phyloP scores from a whole-genome alignment of 208 protist species.

The Lotmaria passim region DNA sequence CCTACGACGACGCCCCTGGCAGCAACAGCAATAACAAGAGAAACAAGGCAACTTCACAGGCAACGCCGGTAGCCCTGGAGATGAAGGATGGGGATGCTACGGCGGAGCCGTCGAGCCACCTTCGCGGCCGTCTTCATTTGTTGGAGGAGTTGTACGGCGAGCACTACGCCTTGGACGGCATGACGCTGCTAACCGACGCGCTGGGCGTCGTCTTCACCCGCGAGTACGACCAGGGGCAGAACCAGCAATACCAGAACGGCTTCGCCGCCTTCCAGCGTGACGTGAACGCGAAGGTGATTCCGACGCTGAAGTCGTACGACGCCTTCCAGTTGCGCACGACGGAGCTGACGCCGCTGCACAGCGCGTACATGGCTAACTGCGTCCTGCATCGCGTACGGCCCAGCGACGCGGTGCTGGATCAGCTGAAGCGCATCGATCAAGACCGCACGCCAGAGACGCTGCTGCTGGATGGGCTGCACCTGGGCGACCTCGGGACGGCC shows the following conservation, averaged over 20 bases:
- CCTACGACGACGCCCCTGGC: neutral
- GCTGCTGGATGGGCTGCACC: constrained; percentile 34
- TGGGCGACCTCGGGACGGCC: constrained; percentile 52
- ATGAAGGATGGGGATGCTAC: too few relatives aligned
- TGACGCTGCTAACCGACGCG: constrained; percentile 53
- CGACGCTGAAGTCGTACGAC: constrained; percentile 44
- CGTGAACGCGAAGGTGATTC: constrained; percentile 31
- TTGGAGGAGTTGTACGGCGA: constrained; percentile 59
- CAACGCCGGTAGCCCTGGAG: too few relatives aligned
- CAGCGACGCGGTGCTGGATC: constrained; percentile 43
- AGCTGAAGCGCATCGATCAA: constrained; percentile 32
- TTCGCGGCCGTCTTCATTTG: constrained; percentile 20
- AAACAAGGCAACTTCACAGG: neutral
- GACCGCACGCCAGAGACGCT: constrained; percentile 29
- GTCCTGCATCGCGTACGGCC: constrained; percentile 47
- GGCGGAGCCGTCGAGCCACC: neutral
- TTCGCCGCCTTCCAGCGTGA: constrained; percentile 48
- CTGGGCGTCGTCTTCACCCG: constrained; percentile 61
- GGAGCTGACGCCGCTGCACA: constrained; percentile 50
- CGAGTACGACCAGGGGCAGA: constrained; percentile 49
- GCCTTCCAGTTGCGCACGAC: constrained; percentile 30
- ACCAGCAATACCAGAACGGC: constrained; percentile 17
- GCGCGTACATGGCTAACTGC: constrained; percentile 69
- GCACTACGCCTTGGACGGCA: constrained; percentile 49
- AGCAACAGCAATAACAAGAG: neutral